Evolutionary conservation across 1,284 basidiomycete genomes (phyloP).

Genomic region (Trichosporon faecale): DNA sequence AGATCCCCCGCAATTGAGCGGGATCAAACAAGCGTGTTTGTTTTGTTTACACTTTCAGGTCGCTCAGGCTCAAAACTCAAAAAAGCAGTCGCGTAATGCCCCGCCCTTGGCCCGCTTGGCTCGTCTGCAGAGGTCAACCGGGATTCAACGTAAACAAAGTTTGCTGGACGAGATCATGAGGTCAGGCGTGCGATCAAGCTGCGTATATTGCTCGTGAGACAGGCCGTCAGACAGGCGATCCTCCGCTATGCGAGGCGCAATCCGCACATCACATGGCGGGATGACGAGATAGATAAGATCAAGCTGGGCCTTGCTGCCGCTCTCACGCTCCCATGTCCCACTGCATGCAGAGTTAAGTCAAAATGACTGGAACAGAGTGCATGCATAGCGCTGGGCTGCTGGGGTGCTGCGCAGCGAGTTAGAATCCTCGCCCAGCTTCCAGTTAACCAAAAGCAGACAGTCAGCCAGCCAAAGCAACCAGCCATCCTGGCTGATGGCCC

Average conservation of each 20-base stretch:
- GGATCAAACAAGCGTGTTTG: background rate
- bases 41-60: background rate
- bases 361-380: background rate
- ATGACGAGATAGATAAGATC: constrained; percentile 12
- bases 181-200: background rate
- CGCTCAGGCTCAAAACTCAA: background rate
- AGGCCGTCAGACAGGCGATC: background rate
- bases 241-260: background rate
- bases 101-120: background rate
- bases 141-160: background rate
- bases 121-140: background rate
- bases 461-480: background rate
- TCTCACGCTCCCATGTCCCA: background rate
- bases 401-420: background rate
- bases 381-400: background rate
- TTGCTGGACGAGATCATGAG: constrained; percentile 1
- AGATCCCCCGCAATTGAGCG: background rate
- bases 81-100: background rate
- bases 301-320: background rate
- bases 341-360: background rate
- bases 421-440: no score
- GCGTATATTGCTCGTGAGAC: background rate
- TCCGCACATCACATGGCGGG: background rate
- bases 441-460: background rate
- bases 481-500: background rate